Evolutionary conservation across 2,329 filamentous ascomycete species (phyloP), one percentile per base, ranked within the genome.

Genomic region (Neofusicoccum cordaticola): DNA sequence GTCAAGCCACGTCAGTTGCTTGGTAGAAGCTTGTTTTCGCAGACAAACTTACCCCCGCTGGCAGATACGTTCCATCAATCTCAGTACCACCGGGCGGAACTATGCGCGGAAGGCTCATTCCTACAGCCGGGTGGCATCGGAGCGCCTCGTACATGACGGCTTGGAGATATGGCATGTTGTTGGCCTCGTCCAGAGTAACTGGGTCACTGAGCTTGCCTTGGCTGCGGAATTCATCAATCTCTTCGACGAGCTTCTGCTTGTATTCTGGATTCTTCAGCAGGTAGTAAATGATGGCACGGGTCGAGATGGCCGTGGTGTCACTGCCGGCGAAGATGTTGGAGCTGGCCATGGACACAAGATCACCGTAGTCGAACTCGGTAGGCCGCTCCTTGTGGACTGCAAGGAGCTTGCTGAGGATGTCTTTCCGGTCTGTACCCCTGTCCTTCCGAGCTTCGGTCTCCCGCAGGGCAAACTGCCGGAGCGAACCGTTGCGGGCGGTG

Each of bases 111-210:
- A 82, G 68, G 4, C 70, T 71, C 47, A 78, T 70, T 0, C 80
- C 79, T 0, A 78, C 75, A 0, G 80, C 76, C 4, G 80, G 80
- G 67, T 81, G 78, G 15, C 76, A 70, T 4, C 81, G 74, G 3
- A 81, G 68, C 0, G 78, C 73, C 67, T 83, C 80, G 62, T 79
- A 76, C 67, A 82, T 79, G 15, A 80, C 74, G 13, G 79, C 79
- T 62, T 79, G 75, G 3, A 82, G 72, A 67, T 80, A 82, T 0
- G 78, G 74, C 68, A 78, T 71, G n/a, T 71, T 66, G 56, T 72
- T 71, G 13, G 65, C 66, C 17, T 69, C 68, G n/a, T 69, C 58
- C 31, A 68, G 70, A 0, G 63, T 67, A 0, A 65, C 65, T 1
- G 70, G 68, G 11, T 70, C 57, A 7, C 68, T 67, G 4, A 71